phyloP scores from a whole-genome alignment of 179 eudicot genomes.

The Silene coronaria region DNA sequence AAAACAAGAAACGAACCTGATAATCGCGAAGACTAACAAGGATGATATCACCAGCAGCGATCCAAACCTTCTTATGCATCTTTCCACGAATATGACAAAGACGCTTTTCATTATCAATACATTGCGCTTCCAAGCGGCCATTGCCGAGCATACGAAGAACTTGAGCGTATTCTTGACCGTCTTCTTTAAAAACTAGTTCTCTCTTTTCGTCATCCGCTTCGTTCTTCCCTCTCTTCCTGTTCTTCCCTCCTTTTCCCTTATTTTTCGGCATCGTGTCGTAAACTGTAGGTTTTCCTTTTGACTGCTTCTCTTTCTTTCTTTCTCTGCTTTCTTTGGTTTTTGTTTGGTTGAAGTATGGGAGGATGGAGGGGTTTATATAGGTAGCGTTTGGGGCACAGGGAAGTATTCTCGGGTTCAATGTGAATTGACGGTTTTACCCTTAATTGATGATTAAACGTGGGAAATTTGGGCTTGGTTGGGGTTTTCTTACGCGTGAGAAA shows the following conservation, averaged over 20 bases:
- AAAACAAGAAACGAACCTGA: conserved; percentile 16
- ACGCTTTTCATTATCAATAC: conserved; percentile 73
- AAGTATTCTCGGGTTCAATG: background rate
- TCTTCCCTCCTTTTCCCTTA: conserved; percentile 99
- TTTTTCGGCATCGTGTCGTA: conserved; percentile 85
- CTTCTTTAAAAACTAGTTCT: conserved; percentile 89
- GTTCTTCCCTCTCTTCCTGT: conserved; percentile 92
- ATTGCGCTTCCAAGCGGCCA: conserved; percentile 78
- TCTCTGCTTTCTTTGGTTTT: background rate
- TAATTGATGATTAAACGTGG: too few species aligned
- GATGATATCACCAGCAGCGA: conserved; percentile 87
- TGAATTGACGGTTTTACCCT: background rate
- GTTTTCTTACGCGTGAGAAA: too few species aligned
- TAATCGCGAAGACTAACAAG: conserved; percentile 82
- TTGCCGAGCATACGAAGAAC: conserved; percentile 87
- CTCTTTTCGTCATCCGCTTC: conserved; percentile 95
- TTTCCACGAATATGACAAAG: conserved; percentile 89
- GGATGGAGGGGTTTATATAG: too few species aligned
- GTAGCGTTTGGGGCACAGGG: too few species aligned
- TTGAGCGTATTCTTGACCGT: conserved; percentile 91
- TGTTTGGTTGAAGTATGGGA: too few species aligned
- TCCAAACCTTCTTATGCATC: conserved; percentile 99
- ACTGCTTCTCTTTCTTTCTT: conserved; percentile 9
- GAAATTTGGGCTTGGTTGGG: too few species aligned
- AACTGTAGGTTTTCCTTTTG: too few species aligned